Evolutionary conservation across 2,329 filamentous ascomycete genomes (phyloP).

Genomic region (Colletotrichum sp.): DNA sequence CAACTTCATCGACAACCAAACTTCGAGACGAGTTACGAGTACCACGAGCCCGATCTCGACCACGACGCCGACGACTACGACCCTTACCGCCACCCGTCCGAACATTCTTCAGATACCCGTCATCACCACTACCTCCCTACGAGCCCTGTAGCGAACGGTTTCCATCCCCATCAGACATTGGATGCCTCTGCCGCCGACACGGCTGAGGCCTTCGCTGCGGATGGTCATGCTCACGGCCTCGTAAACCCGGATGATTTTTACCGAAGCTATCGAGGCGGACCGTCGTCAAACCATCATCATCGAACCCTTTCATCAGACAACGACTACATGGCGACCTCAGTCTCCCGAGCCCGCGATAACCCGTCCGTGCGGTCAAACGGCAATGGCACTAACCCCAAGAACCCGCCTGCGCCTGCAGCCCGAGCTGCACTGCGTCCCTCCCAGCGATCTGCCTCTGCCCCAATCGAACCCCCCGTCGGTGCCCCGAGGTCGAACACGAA

Average conservation of each 20-base stretch:
- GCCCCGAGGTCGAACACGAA: conserved; percentile 33
- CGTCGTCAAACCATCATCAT: conserved; percentile 34
- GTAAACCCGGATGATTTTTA: conserved; percentile 63
- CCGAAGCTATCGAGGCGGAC: conserved; percentile 49
- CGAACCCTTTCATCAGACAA: conserved; percentile 17
- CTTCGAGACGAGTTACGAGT: conserved; percentile 27
- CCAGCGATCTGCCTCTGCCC: conserved; percentile 61
- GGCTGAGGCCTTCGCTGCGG: conserved; percentile 27
- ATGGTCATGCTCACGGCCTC: conserved; percentile 42
- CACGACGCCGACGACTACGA: conserved; percentile 27
- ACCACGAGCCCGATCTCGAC: conserved; percentile 31
- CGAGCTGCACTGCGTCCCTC: conserved; percentile 46
- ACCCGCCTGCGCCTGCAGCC: conserved; percentile 43
- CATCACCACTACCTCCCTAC: conserved; percentile 26
- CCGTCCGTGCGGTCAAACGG: conserved; percentile 54
- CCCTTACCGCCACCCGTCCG: conserved; percentile 27
- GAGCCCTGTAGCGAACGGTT: conserved; percentile 23
- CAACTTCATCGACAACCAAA: conserved; percentile 26
- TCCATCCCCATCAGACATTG: conserved; percentile 12
- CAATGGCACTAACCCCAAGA: conserved; percentile 54
- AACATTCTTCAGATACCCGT: conserved; percentile 16
- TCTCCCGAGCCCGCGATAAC: conserved; percentile 40
- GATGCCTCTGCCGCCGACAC: conserved; percentile 22
- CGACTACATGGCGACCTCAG: conserved; percentile 44
- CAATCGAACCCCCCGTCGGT: conserved; percentile 50